These are phyloP conservation scores for Suillus subluteus DNA, from an alignment of 768 basidiomycete species.

Conservation along the genomic window DNA sequence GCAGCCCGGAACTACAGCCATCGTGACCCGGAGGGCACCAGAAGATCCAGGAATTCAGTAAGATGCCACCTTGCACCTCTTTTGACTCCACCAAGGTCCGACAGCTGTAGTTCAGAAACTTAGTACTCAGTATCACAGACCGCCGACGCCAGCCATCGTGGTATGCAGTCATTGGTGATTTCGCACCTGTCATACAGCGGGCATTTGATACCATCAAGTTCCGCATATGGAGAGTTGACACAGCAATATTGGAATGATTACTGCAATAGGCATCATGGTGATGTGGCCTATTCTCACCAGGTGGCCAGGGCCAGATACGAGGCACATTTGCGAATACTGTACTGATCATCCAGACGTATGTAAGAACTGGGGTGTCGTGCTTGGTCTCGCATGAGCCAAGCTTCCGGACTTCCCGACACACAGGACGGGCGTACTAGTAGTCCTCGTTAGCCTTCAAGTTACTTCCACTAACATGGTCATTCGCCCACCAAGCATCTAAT, in stretches of 20 bases:
- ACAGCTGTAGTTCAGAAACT: conserved; percentile 35
- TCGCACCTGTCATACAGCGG: conserved; percentile 53
- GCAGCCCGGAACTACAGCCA: too few species aligned
- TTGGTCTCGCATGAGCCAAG: conserved; percentile 84
- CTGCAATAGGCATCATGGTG: conserved; percentile 72
- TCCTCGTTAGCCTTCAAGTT: conserved; percentile 57
- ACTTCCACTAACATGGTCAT: conserved; percentile 20
- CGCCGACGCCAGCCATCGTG: conserved; percentile 67
- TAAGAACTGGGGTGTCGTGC: conserved; percentile 83
- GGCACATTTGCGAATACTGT: conserved; percentile 60
- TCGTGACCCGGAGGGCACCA: too few species aligned
- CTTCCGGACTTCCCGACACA: conserved; percentile 77
- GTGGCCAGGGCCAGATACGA: conserved; percentile 72
- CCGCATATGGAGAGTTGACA: conserved; percentile 26
- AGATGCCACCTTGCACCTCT: neutral
- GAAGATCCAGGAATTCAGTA: neutral
- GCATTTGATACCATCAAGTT: conserved; percentile 67
- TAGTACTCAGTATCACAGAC: conserved; percentile 47
- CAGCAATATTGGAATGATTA: conserved; percentile 52
- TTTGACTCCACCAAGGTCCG: neutral
- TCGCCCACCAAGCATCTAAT: too few species aligned
- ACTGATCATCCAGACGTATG: conserved; percentile 43
- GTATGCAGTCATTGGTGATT: conserved; percentile 72
- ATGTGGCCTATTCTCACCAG: conserved; percentile 85
- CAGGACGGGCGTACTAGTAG: conserved; percentile 63